These are phyloP conservation scores for Gaeumannomyces tritici DNA, from an alignment of 2,329 filamentous ascomycete species.

Conservation along the genomic window DNA sequence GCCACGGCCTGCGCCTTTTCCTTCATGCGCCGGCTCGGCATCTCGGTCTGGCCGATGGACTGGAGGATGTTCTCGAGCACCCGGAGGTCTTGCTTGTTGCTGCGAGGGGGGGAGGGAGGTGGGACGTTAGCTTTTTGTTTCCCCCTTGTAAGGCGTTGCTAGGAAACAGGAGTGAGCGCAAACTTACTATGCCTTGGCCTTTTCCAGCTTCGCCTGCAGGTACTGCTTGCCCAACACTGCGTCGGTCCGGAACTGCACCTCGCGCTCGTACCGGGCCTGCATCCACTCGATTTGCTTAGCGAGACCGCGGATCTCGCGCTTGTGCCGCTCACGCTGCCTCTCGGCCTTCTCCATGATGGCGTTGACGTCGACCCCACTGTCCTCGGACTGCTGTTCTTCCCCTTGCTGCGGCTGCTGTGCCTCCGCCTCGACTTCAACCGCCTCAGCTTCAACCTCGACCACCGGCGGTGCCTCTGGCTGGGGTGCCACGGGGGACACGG, in stretches of 20 bases:
- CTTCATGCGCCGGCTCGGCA: background rate
- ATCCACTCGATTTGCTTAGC: constrained; percentile 88
- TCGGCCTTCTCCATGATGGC: constrained; percentile 2
- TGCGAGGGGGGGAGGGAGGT: constrained; percentile 27
- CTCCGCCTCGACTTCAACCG: background rate
- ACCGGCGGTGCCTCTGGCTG: background rate
- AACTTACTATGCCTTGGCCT: constrained; percentile 85
- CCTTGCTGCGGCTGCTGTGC: background rate
- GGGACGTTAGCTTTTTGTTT: background rate
- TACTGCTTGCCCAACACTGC: constrained; percentile 82
- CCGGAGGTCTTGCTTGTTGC: constrained; percentile 84
- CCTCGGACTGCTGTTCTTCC: background rate
- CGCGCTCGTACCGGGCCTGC: constrained; percentile 69
- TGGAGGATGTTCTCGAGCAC: constrained; percentile 79
- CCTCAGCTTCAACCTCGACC: background rate
- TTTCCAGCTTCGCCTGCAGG: constrained; percentile 67
- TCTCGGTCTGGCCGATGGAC: constrained; percentile 26
- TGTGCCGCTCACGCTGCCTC: constrained; percentile 36
- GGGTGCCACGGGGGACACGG: background rate
- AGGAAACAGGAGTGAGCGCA: constrained; percentile 5
- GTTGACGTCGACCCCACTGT: background rate
- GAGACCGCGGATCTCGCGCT: constrained; percentile 70
- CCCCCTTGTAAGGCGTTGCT: background rate
- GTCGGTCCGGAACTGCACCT: constrained; percentile 69
- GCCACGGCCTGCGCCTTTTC: background rate